phyloP scores from a whole-genome alignment of 345 rosid species.

The Gossypium rotundifolium region DNA sequence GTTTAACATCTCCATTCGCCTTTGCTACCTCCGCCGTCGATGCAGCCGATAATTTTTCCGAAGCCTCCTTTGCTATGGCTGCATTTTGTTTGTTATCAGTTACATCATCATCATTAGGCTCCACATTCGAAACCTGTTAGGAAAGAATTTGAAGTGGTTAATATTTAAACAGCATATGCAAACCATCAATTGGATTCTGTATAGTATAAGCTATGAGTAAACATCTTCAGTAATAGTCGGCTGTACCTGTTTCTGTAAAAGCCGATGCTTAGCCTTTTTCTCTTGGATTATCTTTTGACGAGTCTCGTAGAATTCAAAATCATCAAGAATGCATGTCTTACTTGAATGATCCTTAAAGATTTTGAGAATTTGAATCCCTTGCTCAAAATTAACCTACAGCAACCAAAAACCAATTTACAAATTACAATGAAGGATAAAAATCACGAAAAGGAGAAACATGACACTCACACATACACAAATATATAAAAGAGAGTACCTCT shows the following conservation, averaged over 20 bases:
- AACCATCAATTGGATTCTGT: background rate
- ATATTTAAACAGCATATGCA: background rate
- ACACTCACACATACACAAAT: background rate
- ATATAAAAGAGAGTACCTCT: constrained; percentile 40
- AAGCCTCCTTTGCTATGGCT: constrained; percentile 11
- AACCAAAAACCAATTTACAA: background rate
- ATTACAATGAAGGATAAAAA: background rate
- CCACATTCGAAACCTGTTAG: constrained; percentile 24
- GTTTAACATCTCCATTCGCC: constrained; percentile 26
- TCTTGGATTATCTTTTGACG: constrained; percentile 47
- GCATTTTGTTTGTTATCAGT: constrained; percentile 8
- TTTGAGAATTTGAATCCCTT: constrained; percentile 44
- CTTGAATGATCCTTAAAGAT: constrained; percentile 45
- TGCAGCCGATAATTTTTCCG: constrained; percentile 6
- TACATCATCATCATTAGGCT: constrained; percentile 10
- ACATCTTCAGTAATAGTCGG: background rate
- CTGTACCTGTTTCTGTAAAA: constrained; percentile 47
- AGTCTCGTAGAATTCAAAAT: constrained; percentile 53
- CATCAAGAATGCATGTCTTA: constrained; percentile 53
- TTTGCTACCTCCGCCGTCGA: constrained; percentile 1
- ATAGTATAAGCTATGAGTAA: background rate
- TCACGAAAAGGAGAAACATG: background rate
- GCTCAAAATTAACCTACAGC: constrained; percentile 48
- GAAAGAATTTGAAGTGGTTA: background rate
- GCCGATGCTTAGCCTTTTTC: constrained; percentile 41